Conservation (phyloP, 495 filamentous ascomycete species). For the Annulohypoxylon nitens region DNA sequence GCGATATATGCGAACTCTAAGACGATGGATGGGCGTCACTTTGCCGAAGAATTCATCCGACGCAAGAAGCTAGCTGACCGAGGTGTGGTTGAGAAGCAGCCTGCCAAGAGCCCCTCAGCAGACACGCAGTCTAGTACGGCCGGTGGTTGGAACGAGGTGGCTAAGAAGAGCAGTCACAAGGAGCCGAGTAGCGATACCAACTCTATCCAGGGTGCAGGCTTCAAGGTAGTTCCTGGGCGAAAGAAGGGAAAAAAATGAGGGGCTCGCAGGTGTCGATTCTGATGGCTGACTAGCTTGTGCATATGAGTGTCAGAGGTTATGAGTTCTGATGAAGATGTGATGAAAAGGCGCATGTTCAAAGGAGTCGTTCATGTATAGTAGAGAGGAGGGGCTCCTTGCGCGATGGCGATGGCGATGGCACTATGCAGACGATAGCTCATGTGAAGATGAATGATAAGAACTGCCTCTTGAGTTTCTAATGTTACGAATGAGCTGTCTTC, state of each 20-base stretch:
- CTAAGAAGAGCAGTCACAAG: conserved; percentile 79
- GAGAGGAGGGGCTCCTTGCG: neutral
- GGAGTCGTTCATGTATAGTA: conserved; percentile 14
- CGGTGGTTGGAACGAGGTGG: conserved; percentile 96
- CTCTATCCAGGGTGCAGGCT: conserved; percentile 70
- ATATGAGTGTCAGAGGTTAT: conserved; percentile 10
- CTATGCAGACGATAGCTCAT: neutral
- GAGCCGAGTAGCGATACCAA: conserved; percentile 63
- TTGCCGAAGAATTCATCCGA: conserved; percentile 92
- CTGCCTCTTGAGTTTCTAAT: no score
- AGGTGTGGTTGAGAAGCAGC: conserved; percentile 77
- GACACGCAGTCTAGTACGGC: conserved; percentile 61
- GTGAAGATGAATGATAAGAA: conserved; percentile 3
- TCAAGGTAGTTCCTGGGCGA: conserved; percentile 90
- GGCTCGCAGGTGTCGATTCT: neutral
- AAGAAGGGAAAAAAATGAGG: conserved; percentile 87
- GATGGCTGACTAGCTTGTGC: neutral
- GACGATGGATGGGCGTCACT: conserved; percentile 90
- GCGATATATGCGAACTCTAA: conserved; percentile 86
- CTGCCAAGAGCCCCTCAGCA: conserved; percentile 62
- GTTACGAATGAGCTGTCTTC: neutral
- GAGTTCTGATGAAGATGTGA: conserved; percentile 7
- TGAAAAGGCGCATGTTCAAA: neutral
- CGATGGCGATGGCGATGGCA: neutral
- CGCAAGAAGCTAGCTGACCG: conserved; percentile 92